Conservation (phyloP, 305 asterid genomes). For the Plantago coronopus region DNA sequence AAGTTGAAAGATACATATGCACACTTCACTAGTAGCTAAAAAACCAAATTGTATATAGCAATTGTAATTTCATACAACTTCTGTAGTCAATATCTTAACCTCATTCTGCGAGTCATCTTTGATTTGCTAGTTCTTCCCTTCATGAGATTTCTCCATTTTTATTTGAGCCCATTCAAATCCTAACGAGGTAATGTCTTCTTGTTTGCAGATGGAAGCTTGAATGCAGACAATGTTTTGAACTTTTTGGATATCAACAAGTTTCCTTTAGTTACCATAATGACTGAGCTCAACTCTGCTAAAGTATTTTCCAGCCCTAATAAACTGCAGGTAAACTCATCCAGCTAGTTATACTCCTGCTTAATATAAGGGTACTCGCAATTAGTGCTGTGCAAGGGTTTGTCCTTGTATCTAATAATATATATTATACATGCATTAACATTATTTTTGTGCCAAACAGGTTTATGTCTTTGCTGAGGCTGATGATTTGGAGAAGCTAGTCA, state of each 20-base stretch:
- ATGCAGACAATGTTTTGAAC: conserved; percentile 45
- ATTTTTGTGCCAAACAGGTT: conserved; percentile 46
- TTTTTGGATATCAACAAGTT: conserved; percentile 73
- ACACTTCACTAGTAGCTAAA: too few relatives aligned
- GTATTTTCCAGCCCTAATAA: conserved; percentile 60
- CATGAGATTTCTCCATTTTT: too few relatives aligned
- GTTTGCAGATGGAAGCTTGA: conserved; percentile 54
- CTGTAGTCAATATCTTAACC: too few relatives aligned
- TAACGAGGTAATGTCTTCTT: conserved; percentile 17
- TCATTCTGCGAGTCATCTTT: neutral
- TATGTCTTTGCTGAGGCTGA: conserved; percentile 72
- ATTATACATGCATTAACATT: conserved; percentile 12
- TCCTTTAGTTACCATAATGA: conserved; percentile 70
- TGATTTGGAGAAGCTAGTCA: conserved; percentile 49
- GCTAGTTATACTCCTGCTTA: conserved; percentile 14
- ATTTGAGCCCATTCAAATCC: neutral
- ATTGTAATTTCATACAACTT: too few relatives aligned
- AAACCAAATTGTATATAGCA: too few relatives aligned
- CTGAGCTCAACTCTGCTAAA: conserved; percentile 86
- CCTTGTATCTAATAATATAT: neutral
- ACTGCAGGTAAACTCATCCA: conserved; percentile 58
- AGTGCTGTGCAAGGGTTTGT: neutral
- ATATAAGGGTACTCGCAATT: neutral
- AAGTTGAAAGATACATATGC: too few relatives aligned
- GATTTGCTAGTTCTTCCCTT: neutral